A percentile compares a stretch with the other conserved stretches of the same genome.
Evolutionary conservation across 768 basidiomycete genomes (phyloP).

Genomic region (Hemileccinum impolitum): DNA sequence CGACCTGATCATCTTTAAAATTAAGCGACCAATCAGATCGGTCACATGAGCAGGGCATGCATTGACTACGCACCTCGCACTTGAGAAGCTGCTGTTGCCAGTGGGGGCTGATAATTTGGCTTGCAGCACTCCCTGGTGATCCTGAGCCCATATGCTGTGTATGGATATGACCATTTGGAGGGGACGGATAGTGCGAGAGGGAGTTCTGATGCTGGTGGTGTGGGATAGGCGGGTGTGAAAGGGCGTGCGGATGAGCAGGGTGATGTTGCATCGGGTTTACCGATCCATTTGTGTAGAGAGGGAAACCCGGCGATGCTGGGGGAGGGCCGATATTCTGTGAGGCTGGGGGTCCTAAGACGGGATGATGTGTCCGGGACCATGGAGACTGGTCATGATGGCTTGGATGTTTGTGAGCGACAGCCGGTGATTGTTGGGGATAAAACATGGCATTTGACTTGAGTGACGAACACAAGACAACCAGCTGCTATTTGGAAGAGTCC

Average conservation of each 20-base stretch:
- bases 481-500: conserved; percentile 7
- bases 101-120: conserved; percentile 72
- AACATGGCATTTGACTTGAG: conserved; percentile 59
- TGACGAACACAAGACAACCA: conserved; percentile 5
- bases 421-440: conserved; percentile 82
- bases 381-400: conserved; percentile 73
- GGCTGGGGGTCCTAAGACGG: conserved; percentile 44
- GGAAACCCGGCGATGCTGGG: conserved; percentile 71
- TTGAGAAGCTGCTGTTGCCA: conserved; percentile 95
- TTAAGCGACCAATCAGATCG: conserved; percentile 18
- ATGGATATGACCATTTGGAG: conserved; percentile 65
- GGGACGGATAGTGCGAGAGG: conserved; percentile 73
- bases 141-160: conserved; percentile 56
- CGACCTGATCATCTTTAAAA: conserved; percentile 70
- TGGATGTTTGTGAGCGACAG: conserved; percentile 72
- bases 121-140: conserved; percentile 51
- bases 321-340: conserved; percentile 53
- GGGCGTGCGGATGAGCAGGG: conserved; percentile 51
- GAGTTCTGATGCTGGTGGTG: conserved; percentile 82
- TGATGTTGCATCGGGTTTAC: conserved; percentile 62
- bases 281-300: conserved; percentile 69
- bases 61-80: conserved; percentile 71
- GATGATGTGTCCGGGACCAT: conserved; percentile 65
- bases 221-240: conserved; percentile 47
- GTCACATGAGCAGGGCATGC: conserved; percentile 14